A percentile compares a stretch with the other conserved stretches of the same genome.
Conservation (phyloP, 2,329 filamentous ascomycete species). For the Xylaria hypoxylon region DNA sequence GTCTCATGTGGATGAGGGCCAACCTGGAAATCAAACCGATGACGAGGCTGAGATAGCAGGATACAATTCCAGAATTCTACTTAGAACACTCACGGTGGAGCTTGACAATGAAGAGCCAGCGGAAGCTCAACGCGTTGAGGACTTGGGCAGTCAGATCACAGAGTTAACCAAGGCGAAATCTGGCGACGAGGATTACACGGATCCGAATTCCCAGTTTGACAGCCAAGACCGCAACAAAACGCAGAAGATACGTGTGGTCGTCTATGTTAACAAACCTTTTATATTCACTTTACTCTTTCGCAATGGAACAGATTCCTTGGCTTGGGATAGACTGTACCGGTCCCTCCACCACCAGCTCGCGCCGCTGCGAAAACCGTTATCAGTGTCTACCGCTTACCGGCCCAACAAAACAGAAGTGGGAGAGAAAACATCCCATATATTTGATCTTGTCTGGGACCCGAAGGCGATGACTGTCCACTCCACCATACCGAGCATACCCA, state of each 20-base stretch:
- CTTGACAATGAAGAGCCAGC: slow-evolving; percentile 60
- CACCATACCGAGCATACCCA: slow-evolving; percentile 75
- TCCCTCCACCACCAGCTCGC: slow-evolving; percentile 71
- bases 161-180: slow-evolving; percentile 42
- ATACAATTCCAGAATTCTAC: slow-evolving; percentile 66
- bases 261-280: slow-evolving; percentile 81
- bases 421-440: slow-evolving; percentile 59
- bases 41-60: slow-evolving; percentile 52
- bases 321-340: slow-evolving; percentile 67
- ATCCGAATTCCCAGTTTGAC: slow-evolving; percentile 51
- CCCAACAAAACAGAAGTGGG: slow-evolving; percentile 61
- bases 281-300: slow-evolving; percentile 81
- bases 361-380: slow-evolving; percentile 67
- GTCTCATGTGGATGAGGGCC: slow-evolving; percentile 50
- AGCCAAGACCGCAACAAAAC: slow-evolving; percentile 66
- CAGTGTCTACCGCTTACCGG: slow-evolving; percentile 67
- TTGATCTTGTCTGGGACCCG: slow-evolving; percentile 73
- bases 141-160: slow-evolving; percentile 57
- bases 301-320: slow-evolving; percentile 68
- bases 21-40: slow-evolving; percentile 43
- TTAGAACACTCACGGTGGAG: slow-evolving; percentile 76
- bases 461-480: slow-evolving; percentile 67
- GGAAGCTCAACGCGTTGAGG: slow-evolving; percentile 59
- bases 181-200: slow-evolving; percentile 37
- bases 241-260: slow-evolving; percentile 72